Evolutionary conservation across 805 yeast genomes (phyloP).

Genomic region (Jamesozyma lodderae): DNA sequence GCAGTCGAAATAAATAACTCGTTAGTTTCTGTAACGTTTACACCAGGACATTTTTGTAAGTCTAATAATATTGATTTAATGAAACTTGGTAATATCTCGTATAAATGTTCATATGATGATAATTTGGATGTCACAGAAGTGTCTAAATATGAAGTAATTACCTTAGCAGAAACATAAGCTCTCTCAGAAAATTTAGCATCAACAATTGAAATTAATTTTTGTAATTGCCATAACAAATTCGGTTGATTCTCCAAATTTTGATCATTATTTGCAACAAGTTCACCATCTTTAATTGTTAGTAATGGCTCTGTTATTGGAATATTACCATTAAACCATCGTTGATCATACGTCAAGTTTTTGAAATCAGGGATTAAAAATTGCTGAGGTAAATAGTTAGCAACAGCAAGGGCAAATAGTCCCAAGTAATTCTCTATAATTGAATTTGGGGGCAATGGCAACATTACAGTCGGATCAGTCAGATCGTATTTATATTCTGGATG

Average conservation of each 20-base stretch:
- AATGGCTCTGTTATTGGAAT: neutral
- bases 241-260: constrained; percentile 13
- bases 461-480: constrained; percentile 17
- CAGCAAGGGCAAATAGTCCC: constrained; percentile 20
- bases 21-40: constrained; percentile 8
- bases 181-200: constrained; percentile 17
- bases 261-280: neutral
- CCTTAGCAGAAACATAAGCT: constrained; percentile 17
- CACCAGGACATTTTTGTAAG: constrained; percentile 21
- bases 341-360: constrained; percentile 16
- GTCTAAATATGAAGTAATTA: constrained; percentile 17
- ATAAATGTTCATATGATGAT: constrained; percentile 20
- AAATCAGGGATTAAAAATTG: constrained; percentile 19
- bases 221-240: constrained; percentile 23
- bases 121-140: constrained; percentile 13
- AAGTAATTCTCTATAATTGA: constrained; percentile 24
- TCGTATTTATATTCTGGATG: constrained; percentile 6
- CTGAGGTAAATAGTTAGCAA: constrained; percentile 21
- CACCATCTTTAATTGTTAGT: neutral
- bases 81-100: constrained; percentile 24
- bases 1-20: constrained; percentile 25
- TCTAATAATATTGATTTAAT: constrained; percentile 24
- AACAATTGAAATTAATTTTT: constrained; percentile 19
- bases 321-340: constrained; percentile 22
- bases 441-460: constrained; percentile 21